phyloP scores from a whole-genome alignment of 305 asterid species.

The Plantago lanceolata region DNA sequence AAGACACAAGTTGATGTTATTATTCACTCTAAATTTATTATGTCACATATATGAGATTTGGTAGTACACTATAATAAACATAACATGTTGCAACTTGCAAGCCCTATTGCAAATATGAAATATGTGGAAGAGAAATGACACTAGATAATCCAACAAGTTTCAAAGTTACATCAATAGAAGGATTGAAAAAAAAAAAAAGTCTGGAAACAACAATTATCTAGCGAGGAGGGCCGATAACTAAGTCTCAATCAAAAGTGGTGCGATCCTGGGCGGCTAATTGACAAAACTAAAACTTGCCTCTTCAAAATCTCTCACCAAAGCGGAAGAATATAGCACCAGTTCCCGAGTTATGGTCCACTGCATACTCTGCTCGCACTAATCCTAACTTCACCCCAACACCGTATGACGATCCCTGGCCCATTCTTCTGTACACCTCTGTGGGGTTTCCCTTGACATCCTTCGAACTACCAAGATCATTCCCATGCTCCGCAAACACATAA shows the following conservation, averaged over 20 bases:
- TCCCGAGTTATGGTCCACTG: conserved; percentile 84
- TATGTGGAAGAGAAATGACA: not conserved
- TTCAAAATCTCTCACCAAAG: conserved; percentile 72
- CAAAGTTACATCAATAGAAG: not conserved
- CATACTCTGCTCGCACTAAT: conserved; percentile 86
- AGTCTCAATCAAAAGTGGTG: conserved; percentile 23
- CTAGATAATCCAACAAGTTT: not conserved
- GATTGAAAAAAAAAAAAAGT: not conserved
- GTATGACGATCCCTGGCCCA: conserved; percentile 91
- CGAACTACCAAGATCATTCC: conserved; percentile 90
- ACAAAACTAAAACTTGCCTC: not conserved
- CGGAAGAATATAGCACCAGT: conserved; percentile 69
- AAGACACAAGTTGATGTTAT: too few relatives aligned
- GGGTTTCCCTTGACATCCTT: conserved; percentile 98
- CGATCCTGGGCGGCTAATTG: conserved; percentile 16
- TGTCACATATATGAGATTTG: too few relatives aligned
- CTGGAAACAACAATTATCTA: not conserved
- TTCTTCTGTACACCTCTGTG: conserved; percentile 82
- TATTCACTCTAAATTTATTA: too few relatives aligned
- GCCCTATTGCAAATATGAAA: too few relatives aligned
- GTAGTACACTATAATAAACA: too few relatives aligned
- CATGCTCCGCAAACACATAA: conserved; percentile 93
- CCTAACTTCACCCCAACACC: conserved; percentile 90
- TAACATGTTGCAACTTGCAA: too few relatives aligned
- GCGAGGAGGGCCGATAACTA: conserved; percentile 2